Evolutionary conservation across 2,329 filamentous ascomycete species (phyloP).

Genomic region (Phialophora expanda): DNA sequence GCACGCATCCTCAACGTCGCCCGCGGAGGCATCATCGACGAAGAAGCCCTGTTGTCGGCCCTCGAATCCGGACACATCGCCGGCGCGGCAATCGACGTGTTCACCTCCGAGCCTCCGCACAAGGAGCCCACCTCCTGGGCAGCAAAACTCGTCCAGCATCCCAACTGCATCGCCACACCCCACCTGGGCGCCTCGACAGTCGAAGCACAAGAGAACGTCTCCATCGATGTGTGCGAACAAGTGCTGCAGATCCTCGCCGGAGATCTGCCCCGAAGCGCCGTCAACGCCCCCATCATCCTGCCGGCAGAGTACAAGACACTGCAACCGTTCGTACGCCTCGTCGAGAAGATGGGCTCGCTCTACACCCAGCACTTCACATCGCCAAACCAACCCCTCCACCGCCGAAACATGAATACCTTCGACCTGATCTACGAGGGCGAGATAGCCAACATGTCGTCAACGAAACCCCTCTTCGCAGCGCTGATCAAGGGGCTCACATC

Average conservation of each 20-base stretch:
- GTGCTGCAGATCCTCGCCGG: conserved; percentile 74
- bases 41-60: conserved; percentile 71
- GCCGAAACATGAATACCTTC: conserved; percentile 66
- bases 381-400: conserved; percentile 48
- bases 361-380: conserved; percentile 75
- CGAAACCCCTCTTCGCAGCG: conserved; percentile 77
- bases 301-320: conserved; percentile 79
- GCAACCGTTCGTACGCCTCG: conserved; percentile 74
- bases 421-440: conserved; percentile 80
- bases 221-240: conserved; percentile 80
- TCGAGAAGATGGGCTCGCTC: conserved; percentile 78
- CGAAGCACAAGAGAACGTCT: conserved; percentile 84
- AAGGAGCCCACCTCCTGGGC: conserved; percentile 64
- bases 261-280: conserved; percentile 74
- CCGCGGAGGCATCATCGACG: conserved; percentile 79
- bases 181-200: conserved; percentile 80
- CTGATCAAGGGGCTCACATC: conserved; percentile 76
- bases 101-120: conserved; percentile 74
- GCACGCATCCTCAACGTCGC: conserved; percentile 80
- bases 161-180: conserved; percentile 76
- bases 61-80: conserved; percentile 73
- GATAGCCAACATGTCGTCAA: conserved; percentile 72
- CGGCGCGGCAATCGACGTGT: conserved; percentile 80
- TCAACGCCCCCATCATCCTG: conserved; percentile 81
- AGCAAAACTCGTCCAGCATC: conserved; percentile 67